Base-by-base conservation (phyloP, 306 rosid species). In the Glycyrrhiza uralensis region DNA sequence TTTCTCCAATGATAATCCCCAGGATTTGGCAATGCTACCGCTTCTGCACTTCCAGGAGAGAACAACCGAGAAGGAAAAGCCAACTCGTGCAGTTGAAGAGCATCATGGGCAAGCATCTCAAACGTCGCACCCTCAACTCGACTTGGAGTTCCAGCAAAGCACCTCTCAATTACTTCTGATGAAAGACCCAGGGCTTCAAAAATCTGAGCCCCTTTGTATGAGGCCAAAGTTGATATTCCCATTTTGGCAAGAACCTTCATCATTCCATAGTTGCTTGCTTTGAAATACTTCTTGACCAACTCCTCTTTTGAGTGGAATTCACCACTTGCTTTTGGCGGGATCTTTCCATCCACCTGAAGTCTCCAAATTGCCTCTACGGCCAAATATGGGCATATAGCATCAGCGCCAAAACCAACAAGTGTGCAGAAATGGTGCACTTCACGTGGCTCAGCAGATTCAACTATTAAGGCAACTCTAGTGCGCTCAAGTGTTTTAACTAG, bases 371-470 rank as follows among this genome's bases (percentile, higher is more conserved):
- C 93, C 77, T 95, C 99, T 65, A 88, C 7, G 7, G 97, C 90
- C 89, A 95, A 76, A 83, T 91, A 95, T 32, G 99, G 99, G 79
- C 96, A 91, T 65, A 95, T 87, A 15, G 86, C 97, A 86, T 95
- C 99, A 17, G 96, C 99, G 24, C 99, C 99, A 50, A 85, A 95
- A 45, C 99, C 99, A 79, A 95, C 90, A 60, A 95, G 87, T 1
- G 99, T 89, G 74, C 99, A 95, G 87, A 95, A 95, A 84, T 95
- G 99, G 66, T 95, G 99, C 63, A 95, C 96, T 83, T 95, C 99
- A 30, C 99, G 97, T 30, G 99, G 96, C 80, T 91, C 99, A 2
- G 99, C 99, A 79, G 99, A 89, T 87, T 95, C 99, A 60, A 95
- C 80, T 55, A 91, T 87, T 81, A 95, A 79, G 60, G 96, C 99